Evolutionary conservation across 805 yeast genomes (phyloP).

Genomic region (Wickerhamomyces pijperi): DNA sequence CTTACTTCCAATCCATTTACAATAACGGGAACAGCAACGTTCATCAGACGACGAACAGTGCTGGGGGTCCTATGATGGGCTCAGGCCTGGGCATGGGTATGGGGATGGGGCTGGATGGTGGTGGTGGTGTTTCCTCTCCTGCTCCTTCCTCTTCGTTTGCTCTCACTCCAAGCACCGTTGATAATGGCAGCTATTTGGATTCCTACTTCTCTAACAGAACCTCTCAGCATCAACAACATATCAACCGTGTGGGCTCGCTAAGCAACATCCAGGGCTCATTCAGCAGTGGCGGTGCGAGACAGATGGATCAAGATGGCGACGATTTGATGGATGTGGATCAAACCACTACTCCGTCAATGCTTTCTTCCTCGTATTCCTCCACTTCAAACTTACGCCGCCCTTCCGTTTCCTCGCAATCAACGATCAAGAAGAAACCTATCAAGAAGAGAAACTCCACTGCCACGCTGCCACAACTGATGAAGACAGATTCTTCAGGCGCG

Average conservation of each 20-base stretch:
- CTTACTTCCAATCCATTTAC: neutral
- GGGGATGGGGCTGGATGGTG: too few relatives aligned
- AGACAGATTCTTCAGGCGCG: conserved; percentile 1
- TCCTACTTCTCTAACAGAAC: conserved; percentile 10
- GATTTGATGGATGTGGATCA: conserved; percentile 5
- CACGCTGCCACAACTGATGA: conserved; percentile 6
- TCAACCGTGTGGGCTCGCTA: neutral
- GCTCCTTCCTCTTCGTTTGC: conserved; percentile 11
- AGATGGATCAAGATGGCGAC: conserved; percentile 4
- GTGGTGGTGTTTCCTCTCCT: conserved; percentile 9
- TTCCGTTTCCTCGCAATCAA: conserved; percentile 9
- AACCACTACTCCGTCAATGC: conserved; percentile 1
- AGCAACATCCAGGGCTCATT: neutral
- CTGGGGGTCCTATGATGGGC: too few relatives aligned
- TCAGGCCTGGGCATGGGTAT: too few relatives aligned
- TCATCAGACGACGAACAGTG: neutral
- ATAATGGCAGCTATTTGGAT: conserved; percentile 16
- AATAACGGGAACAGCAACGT: neutral
- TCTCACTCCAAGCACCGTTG: conserved; percentile 14
- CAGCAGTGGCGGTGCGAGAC: neutral
- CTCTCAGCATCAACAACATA: neutral
- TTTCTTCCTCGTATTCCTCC: conserved; percentile 12
- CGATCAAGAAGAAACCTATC: conserved; percentile 15
- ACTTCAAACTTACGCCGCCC: conserved; percentile 4
- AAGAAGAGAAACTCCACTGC: conserved; percentile 14